Evolutionary conservation across 306 rosid species (phyloP).

Genomic region (Rubus parviflorus): DNA sequence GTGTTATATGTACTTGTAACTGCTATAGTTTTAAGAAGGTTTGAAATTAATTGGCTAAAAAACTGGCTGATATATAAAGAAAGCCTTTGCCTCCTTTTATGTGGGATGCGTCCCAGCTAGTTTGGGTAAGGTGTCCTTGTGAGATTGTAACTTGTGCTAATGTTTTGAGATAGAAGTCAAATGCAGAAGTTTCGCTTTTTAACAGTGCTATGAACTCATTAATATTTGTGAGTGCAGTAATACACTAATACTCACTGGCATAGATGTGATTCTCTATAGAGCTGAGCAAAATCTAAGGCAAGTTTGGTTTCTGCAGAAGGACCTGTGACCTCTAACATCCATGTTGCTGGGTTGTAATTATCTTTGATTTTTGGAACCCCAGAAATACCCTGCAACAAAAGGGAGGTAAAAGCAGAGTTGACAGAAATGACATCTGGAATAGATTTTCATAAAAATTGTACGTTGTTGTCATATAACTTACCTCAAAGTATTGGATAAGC

Average conservation of each 20-base stretch:
- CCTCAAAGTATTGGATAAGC: conserved; percentile 54
- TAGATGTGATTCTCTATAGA: conserved; percentile 28
- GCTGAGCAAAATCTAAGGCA: conserved; percentile 22
- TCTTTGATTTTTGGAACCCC: conserved; percentile 42
- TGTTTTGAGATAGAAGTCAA: not conserved
- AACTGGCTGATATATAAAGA: not conserved
- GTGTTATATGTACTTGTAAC: too few relatives aligned
- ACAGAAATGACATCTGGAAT: not conserved
- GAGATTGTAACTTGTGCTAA: too few relatives aligned
- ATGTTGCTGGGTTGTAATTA: conserved; percentile 39
- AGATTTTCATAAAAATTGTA: not conserved
- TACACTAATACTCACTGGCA: conserved; percentile 12
- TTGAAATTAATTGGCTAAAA: not conserved
- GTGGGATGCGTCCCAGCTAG: not conserved
- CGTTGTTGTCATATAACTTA: conserved; percentile 9
- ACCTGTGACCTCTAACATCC: conserved; percentile 39
- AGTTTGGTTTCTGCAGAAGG: conserved; percentile 24
- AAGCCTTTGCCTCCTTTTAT: not conserved
- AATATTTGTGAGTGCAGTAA: not conserved
- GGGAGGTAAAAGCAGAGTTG: not conserved
- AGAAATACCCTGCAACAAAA: conserved; percentile 13
- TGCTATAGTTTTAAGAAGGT: too few relatives aligned
- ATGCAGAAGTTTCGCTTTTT: not conserved
- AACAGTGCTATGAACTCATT: not conserved
- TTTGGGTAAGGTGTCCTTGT: too few relatives aligned